phyloP scores from a whole-genome alignment of 352 stramenopile genomes.

The Lagenidium giganteum region DNA sequence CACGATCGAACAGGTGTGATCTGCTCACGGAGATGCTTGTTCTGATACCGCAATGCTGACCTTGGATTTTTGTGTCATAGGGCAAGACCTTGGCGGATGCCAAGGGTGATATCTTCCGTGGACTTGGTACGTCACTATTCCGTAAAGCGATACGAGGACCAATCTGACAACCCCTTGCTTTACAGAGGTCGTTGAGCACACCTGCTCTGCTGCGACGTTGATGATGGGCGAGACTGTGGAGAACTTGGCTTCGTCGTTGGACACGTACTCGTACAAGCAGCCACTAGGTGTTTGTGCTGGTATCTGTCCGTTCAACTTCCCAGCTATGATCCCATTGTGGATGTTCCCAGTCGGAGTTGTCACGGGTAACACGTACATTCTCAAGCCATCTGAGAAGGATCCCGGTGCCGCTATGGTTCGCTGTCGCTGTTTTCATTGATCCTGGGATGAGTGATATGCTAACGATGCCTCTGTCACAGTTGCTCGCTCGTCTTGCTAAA shows the following conservation, averaged over 20 bases:
- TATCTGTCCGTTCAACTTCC: conserved; percentile 96
- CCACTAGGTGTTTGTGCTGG: conserved; percentile 92
- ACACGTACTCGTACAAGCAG: conserved; percentile 96
- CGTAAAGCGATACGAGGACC: not conserved
- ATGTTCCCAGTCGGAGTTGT: conserved; percentile 88
- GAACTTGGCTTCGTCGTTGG: conserved; percentile 89
- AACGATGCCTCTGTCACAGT: conserved; percentile 34
- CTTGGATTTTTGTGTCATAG: conserved; percentile 29
- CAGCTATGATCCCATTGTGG: conserved; percentile 96
- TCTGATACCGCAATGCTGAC: too few relatives aligned
- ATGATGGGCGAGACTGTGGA: conserved; percentile 95
- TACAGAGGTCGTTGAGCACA: conserved; percentile 68
- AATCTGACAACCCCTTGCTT: not conserved
- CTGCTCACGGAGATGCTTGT: too few relatives aligned
- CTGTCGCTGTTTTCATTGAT: not conserved
- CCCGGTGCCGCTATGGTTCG: conserved; percentile 81
- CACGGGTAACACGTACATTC: conserved; percentile 95
- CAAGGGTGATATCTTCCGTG: conserved; percentile 96
- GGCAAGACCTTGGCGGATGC: conserved; percentile 94
- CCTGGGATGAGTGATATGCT: too few relatives aligned
- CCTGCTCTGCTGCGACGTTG: conserved; percentile 68
- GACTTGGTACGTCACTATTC: conserved; percentile 51
- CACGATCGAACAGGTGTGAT: conserved; percentile 92
- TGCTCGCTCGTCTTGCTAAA: conserved; percentile 89
- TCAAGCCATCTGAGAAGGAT: conserved; percentile 96